Evolutionary conservation across 2,329 filamentous ascomycete genomes (phyloP), one percentile per base, ranked within the genome.

Genomic region (Sporothrix inflata): DNA sequence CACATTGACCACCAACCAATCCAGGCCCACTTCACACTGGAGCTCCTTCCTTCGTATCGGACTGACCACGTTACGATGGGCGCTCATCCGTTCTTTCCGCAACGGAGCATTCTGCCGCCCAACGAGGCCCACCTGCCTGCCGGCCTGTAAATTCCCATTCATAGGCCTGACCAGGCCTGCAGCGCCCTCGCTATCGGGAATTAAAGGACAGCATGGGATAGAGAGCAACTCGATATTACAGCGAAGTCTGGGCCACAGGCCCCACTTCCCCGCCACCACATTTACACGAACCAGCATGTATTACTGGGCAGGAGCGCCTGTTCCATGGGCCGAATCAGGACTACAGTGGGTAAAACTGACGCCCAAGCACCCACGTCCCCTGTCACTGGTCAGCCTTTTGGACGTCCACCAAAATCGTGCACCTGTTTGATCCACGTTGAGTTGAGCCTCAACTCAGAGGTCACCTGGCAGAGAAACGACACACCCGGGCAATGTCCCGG

Each of bases 381-480:
- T 47, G 1, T 47, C 45, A 47, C n/a, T n/a, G n/a, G n/a, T n/a
- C n/a, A n/a, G 45, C 14, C 45, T 16, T 47, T 14, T 47, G 5
- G 4, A 4, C 19, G n/a, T 34, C n/a, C 27, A 34, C n/a, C 7
- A 27, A 5, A 45, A 65, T 65, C 38, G 38, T 63, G 38, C 60
- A 65, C 38, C 21, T 45, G 60, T 65, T 65, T 45, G 60, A 45
- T 65, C 60, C 38, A 42, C 57, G 34, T 42, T 24, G 34, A 24
- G 11, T 42, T 63, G n/a, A 63, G 60, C 68, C 60, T 70, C 68
- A 45, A 38, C 16, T 49, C 27, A 70, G 45, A 70, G 55, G n/a
- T 70, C 27, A 61, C 42, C 40, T 61, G 40, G 53, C 21, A 27
- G 11, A 70, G 14, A 70, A 40, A 61, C 19, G 3, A 61, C 14